These are phyloP conservation scores for Stagonosporopsis rhizophila DNA, from an alignment of 2,329 filamentous ascomycete genomes.

Conservation along the genomic window DNA sequence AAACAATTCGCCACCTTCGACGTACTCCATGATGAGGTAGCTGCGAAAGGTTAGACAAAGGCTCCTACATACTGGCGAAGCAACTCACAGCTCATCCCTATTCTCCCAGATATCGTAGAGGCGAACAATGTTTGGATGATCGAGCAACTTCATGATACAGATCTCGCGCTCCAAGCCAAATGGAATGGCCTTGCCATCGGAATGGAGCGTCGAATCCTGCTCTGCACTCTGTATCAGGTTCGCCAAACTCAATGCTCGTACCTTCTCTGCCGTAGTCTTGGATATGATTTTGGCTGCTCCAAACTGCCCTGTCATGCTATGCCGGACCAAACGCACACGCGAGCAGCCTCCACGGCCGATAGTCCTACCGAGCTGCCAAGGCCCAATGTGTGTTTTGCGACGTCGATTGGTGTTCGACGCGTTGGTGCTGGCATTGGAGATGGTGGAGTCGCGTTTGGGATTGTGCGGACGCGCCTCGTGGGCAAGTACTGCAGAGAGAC, in stretches of 20 bases:
- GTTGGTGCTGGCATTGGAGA: slow-evolving; percentile 64
- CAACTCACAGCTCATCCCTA: slow-evolving; percentile 82
- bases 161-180: slow-evolving; percentile 93
- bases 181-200: slow-evolving; percentile 74
- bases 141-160: slow-evolving; percentile 93
- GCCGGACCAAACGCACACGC: slow-evolving; percentile 83
- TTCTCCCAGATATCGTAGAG: slow-evolving; percentile 99
- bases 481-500: slow-evolving; percentile 59
- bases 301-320: slow-evolving; percentile 76
- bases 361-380: slow-evolving; percentile 90
- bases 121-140: slow-evolving; percentile 93
- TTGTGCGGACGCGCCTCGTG: slow-evolving; percentile 59
- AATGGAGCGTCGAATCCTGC: slow-evolving; percentile 58
- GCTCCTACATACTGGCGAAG: not conserved
- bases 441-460: slow-evolving; percentile 55
- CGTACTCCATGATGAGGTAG: slow-evolving; percentile 93
- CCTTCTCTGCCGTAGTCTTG: slow-evolving; percentile 76
- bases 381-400: slow-evolving; percentile 80
- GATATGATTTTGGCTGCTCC: slow-evolving; percentile 97
- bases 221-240: slow-evolving; percentile 79
- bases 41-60: slow-evolving; percentile 57
- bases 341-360: slow-evolving; percentile 90
- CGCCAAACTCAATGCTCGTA: slow-evolving; percentile 84
- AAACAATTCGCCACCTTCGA: slow-evolving; percentile 85
- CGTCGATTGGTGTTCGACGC: slow-evolving; percentile 59